Base-by-base conservation (phyloP, 2,329 filamentous ascomycete species). In the Cladosporium sp. region DNA sequence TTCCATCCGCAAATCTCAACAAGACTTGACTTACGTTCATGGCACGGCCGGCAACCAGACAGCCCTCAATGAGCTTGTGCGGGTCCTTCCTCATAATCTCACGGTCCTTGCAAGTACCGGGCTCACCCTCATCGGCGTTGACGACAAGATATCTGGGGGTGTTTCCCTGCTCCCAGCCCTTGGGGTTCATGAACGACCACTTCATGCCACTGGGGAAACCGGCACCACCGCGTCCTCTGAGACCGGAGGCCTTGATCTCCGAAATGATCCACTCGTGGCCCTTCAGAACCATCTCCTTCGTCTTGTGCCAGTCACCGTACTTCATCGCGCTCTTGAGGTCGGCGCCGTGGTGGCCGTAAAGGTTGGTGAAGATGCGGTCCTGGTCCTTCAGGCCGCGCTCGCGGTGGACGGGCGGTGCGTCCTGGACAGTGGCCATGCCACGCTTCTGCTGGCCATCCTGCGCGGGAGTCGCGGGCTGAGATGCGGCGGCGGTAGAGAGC, bases 11-110 rank as follows among this genome's bases (percentile, higher is more conserved):
- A 43, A 10, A 31, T 31, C 11, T 38, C 3, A 10, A 16, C 1
- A 9, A 34, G 19, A 9, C 14, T 33, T 9, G 16, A 64, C 65
- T 51, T 52, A 67, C 65, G 77, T 98, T 98, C 93, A 98, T 98
- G 68, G 93, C 91, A 69, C 93, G 87, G 49, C 93, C 93, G 61
- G 93, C 90, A 45, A 98, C 86, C 59, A 98, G 79, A 74, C 93
- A 98, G 70, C 93, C 93, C 77, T 98, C 93, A 68, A 98, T 79
- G 60, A 98, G 87, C 81, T 98, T 98, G 80, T 98, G 93, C 58
- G 93, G 93, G 72, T 98, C 93, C 77, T 98, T 98, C 75, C 93
- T 90, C 93, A 98, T 98, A 63, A 98, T 98, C 74, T 98, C 93
- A 69, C 93, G 86, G 74, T 98, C 93, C 78, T 98, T 98, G 85